phyloP scores from a whole-genome alignment of 2,329 filamentous ascomycete species.

The Phoma sp. region DNA sequence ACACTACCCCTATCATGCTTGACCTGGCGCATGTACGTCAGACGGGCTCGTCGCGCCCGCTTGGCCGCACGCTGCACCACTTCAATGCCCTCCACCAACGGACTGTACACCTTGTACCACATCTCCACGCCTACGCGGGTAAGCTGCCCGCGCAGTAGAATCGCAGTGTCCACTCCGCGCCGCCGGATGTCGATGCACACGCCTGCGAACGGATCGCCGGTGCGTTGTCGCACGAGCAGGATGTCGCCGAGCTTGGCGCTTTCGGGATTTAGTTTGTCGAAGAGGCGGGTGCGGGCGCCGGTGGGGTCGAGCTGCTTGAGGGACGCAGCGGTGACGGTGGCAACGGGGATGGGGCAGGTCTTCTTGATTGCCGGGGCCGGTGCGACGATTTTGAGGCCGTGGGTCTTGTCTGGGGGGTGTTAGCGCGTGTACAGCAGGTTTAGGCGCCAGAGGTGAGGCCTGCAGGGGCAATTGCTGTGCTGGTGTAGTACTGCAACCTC shows the following conservation, averaged over 20 bases:
- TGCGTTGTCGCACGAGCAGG: conserved; percentile 84
- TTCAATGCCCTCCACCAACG: conserved; percentile 88
- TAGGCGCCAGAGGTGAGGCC: too few relatives aligned
- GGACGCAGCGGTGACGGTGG: conserved; percentile 71
- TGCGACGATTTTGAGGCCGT: conserved; percentile 59
- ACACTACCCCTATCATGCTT: conserved; percentile 51
- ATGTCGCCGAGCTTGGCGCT: conserved; percentile 87
- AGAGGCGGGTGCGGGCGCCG: conserved; percentile 81
- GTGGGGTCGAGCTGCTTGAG: conserved; percentile 81
- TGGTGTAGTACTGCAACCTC: not conserved
- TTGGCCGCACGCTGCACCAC: conserved; percentile 86
- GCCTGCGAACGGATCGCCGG: conserved; percentile 87
- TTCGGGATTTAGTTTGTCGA: conserved; percentile 78
- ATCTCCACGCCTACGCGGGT: conserved; percentile 91
- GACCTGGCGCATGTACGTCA: conserved; percentile 81
- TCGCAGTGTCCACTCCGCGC: conserved; percentile 84
- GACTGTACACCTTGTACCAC: conserved; percentile 96
- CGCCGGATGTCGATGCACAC: conserved; percentile 87
- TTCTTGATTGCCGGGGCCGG: conserved; percentile 62
- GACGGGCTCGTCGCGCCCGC: conserved; percentile 82
- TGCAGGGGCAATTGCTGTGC: too few relatives aligned
- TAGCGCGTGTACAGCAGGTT: conserved; percentile 6
- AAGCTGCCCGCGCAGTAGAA: conserved; percentile 85
- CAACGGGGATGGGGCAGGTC: conserved; percentile 71
- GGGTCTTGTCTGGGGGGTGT: conserved; percentile 13